These are phyloP conservation scores for Aquilaria agallochum DNA, from an alignment of 441 rosid genomes.

Conservation along the genomic window DNA sequence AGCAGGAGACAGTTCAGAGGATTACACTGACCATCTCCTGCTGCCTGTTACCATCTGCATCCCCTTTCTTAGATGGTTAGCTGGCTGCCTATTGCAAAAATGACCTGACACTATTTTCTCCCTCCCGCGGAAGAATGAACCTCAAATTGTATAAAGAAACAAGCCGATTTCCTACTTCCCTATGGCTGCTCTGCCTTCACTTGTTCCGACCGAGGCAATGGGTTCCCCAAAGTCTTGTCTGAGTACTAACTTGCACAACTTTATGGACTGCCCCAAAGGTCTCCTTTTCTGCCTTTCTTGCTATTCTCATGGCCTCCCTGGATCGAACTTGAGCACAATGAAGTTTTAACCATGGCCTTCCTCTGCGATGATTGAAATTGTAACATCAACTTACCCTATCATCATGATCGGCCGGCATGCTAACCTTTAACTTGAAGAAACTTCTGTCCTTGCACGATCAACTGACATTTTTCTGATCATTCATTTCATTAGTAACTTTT, in stretches of 20 bases:
- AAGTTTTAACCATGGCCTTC: not conserved
- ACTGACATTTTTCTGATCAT: constrained; percentile 53
- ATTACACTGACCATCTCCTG: no score
- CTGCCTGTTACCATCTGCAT: no score
- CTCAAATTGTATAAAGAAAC: no score
- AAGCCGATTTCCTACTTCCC: no score
- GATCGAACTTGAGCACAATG: not conserved
- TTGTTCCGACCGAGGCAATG: constrained; percentile 3
- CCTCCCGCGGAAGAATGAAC: no score
- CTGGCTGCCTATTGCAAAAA: no score
- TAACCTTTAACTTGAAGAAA: constrained; percentile 64
- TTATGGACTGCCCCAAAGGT: constrained; percentile 42
- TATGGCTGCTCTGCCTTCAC: no score
- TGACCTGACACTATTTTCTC: no score
- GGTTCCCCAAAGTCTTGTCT: constrained; percentile 43
- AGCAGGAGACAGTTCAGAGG: no score
- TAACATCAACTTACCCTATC: constrained; percentile 34
- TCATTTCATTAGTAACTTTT: not conserved
- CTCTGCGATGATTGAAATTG: not conserved
- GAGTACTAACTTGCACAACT: constrained; percentile 52
- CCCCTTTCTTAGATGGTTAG: no score
- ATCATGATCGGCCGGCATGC: constrained; percentile 49
- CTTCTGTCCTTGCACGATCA: constrained; percentile 65
- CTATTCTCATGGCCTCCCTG: constrained; percentile 75
- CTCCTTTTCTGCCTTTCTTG: constrained; percentile 65